These are phyloP conservation scores for Ophiostoma ulmi DNA, from an alignment of 2,329 filamentous ascomycete species.

Conservation along the genomic window DNA sequence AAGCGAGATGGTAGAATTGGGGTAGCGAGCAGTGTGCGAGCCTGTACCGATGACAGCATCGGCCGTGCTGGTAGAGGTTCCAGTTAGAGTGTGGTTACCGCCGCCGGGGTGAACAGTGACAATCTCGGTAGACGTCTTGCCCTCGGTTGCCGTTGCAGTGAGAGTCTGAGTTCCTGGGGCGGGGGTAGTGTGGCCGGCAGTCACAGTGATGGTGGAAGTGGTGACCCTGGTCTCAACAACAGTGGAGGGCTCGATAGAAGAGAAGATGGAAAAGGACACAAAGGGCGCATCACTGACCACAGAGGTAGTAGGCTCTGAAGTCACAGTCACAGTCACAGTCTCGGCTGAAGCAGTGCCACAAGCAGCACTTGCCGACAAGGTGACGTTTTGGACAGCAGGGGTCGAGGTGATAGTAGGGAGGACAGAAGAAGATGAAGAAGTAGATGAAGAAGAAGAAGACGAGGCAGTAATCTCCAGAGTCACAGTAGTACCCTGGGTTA, in stretches of 20 bases:
- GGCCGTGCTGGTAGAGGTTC: constrained; percentile 20
- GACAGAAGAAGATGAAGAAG: neutral
- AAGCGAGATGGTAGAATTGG: constrained; percentile 22
- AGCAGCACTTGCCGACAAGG: neutral
- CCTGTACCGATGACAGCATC: constrained; percentile 16
- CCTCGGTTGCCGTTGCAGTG: constrained; percentile 17
- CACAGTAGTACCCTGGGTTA: constrained; percentile 25
- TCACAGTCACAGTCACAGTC: constrained; percentile 16
- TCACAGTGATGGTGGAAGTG: constrained; percentile 9
- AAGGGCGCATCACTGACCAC: neutral
- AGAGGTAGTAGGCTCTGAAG: neutral
- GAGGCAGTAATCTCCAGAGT: constrained; percentile 23
- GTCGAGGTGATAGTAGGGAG: neutral
- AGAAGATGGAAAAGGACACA: constrained; percentile 11
- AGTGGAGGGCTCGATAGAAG: constrained; percentile 4
- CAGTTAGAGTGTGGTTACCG: neutral
- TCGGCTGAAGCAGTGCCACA: constrained; percentile 9
- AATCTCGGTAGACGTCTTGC: constrained; percentile 16
- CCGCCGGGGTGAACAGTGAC: constrained; percentile 16
- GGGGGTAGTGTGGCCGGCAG: neutral
- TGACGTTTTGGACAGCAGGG: neutral
- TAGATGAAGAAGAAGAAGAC: neutral
- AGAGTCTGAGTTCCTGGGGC: constrained; percentile 6
- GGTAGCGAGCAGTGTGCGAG: constrained; percentile 17
- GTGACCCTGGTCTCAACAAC: constrained; percentile 10